A percentile compares a stretch with the other conserved stretches of the same genome.
phyloP scores from a whole-genome alignment of 345 rosid genomes.

The Corchorus olitorius region DNA sequence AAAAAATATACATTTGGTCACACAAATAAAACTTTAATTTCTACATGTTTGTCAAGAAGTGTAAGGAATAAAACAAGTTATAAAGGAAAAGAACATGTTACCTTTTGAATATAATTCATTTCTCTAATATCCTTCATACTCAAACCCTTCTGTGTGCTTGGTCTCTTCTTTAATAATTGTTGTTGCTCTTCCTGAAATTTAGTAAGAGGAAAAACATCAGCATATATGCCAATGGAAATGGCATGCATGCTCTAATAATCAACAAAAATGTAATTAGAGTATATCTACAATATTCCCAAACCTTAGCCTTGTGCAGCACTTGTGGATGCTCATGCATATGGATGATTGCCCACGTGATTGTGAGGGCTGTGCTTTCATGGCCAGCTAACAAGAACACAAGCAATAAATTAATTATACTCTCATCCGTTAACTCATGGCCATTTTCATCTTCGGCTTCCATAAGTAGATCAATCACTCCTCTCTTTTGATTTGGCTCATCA shows the following conservation, averaged over 20 bases:
- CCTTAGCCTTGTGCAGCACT: constrained; percentile 35
- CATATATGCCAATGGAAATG: no score
- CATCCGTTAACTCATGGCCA: constrained; percentile 26
- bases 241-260: not conserved
- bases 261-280: not conserved
- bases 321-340: constrained; percentile 29
- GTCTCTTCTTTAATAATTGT: constrained; percentile 28
- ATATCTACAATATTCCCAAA: not conserved
- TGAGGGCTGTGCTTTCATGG: constrained; percentile 35
- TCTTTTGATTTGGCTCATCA: not conserved
- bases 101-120: constrained; percentile 32
- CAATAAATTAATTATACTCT: constrained; percentile 32
- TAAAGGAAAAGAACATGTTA: not conserved
- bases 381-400: constrained; percentile 36
- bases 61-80: no score
- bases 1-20: no score
- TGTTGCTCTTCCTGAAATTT: constrained; percentile 37
- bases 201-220: not conserved
- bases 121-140: constrained; percentile 26
- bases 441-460: constrained; percentile 39
- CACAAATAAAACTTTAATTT: no score
- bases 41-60: not conserved
- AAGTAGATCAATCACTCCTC: constrained; percentile 35
- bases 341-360: constrained; percentile 30
- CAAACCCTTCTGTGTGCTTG: constrained; percentile 25